Evolutionary conservation across 208 protist genomes (phyloP).

Genomic region (Acanthamoeba sp.): DNA sequence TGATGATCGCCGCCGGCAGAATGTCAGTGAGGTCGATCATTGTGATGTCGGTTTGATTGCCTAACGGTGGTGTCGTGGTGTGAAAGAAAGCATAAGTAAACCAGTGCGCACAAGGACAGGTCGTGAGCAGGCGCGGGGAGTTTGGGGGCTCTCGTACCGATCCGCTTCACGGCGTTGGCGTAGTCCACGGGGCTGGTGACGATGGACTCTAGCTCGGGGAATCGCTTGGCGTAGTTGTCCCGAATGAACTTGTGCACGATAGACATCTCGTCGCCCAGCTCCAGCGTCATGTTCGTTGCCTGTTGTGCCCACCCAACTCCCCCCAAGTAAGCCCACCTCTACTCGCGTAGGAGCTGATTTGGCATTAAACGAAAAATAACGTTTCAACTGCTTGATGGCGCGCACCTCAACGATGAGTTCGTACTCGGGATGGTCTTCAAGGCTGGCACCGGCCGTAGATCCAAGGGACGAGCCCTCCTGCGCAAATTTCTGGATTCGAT

Average conservation of each 20-base stretch:
- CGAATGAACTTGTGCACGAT: conserved; percentile 83
- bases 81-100: neutral
- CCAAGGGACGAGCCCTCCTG: neutral
- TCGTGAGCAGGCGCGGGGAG: neutral
- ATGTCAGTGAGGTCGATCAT: conserved; percentile 85
- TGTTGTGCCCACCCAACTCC: neutral
- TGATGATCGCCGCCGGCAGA: conserved; percentile 88
- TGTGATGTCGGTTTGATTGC: conserved; percentile 84
- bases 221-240: conserved; percentile 87
- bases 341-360: no score
- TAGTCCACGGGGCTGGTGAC: conserved; percentile 89
- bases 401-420: conserved; percentile 48
- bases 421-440: conserved; percentile 47
- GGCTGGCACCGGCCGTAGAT: neutral
- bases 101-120: neutral
- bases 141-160: conserved; percentile 78
- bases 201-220: conserved; percentile 90
- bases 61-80: neutral
- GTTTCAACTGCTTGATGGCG: no score
- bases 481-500: neutral
- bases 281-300: conserved; percentile 80
- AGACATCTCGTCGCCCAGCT: conserved; percentile 88
- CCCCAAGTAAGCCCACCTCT: no score
- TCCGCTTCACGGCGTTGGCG: conserved; percentile 85
- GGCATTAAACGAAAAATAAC: no score